A percentile compares a stretch with the other conserved stretches of the same genome.
phyloP scores from a whole-genome alignment of 2,329 filamentous ascomycete species.

The Helotiales sp. region DNA sequence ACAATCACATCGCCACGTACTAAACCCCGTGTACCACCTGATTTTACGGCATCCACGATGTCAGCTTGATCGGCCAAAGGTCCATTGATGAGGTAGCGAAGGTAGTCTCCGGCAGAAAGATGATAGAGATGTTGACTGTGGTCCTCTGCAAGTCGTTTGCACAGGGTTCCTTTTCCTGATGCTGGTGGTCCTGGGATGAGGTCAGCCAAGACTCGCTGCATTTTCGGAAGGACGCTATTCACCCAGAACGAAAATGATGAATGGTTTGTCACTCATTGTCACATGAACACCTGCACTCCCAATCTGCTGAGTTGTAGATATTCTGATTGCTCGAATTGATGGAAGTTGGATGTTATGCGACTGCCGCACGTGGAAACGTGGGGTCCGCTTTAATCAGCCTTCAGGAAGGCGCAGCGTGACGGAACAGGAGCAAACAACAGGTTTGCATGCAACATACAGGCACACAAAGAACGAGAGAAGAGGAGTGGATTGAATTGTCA shows the following conservation, averaged over 20 bases:
- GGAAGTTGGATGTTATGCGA: too few species aligned
- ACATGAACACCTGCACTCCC: too few species aligned
- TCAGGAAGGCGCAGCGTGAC: too few species aligned
- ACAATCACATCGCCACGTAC: neutral
- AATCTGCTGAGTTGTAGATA: too few species aligned
- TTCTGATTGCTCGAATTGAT: too few species aligned
- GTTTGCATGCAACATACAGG: too few species aligned
- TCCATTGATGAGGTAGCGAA: neutral
- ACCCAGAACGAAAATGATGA: neutral
- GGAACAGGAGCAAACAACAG: too few species aligned
- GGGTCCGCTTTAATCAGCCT: too few species aligned
- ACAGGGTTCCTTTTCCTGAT: neutral
- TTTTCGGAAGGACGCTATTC: neutral
- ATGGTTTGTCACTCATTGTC: neutral
- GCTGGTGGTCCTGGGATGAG: neutral
- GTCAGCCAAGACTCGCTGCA: neutral
- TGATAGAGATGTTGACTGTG: neutral
- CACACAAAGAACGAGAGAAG: too few species aligned
- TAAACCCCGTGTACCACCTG: neutral
- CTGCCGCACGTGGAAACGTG: too few species aligned
- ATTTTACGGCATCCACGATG: neutral
- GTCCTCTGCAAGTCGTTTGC: neutral
- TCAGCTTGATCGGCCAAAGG: neutral
- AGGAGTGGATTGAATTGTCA: too few species aligned
- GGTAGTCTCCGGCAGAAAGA: neutral